These are phyloP conservation scores for Suhomyces bribrorum DNA, from an alignment of 1,139 yeast species.

Conservation along the genomic window DNA sequence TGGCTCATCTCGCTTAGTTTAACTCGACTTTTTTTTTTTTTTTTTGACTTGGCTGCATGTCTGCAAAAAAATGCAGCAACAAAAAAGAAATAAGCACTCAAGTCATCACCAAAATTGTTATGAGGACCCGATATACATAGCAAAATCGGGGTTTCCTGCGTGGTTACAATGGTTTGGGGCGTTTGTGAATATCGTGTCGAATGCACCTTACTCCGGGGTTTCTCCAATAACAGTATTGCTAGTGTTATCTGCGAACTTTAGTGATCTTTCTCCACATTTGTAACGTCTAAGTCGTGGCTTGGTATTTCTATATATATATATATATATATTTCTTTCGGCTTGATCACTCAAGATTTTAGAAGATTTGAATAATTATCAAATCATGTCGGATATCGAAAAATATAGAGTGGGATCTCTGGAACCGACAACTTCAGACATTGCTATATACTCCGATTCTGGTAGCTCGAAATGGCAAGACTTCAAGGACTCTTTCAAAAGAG, in stretches of 20 bases:
- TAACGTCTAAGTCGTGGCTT: not conserved
- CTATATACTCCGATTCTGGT: slow-evolving; percentile 11
- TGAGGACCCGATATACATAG: not conserved
- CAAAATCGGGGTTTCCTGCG: slow-evolving; percentile 1
- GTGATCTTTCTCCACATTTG: not conserved
- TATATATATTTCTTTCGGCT: slow-evolving; percentile 1
- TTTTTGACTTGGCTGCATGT: not conserved
- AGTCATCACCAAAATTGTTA: slow-evolving; percentile 1
- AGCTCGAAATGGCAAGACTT: slow-evolving; percentile 13
- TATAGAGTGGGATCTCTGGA: slow-evolving; percentile 6
- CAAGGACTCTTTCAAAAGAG: slow-evolving; percentile 18
- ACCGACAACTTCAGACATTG: slow-evolving; percentile 11
- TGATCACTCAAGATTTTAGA: not conserved
- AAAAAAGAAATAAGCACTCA: not conserved
- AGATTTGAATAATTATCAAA: not conserved
- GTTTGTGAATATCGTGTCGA: not conserved
- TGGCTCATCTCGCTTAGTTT: slow-evolving; percentile 6
- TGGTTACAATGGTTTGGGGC: slow-evolving; percentile 2
- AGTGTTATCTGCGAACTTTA: not conserved
- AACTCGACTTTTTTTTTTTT: not conserved
- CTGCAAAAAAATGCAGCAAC: slow-evolving; percentile 3
- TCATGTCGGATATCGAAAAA: slow-evolving; percentile 8
- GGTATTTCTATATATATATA: slow-evolving; percentile 1
- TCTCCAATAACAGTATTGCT: not conserved
- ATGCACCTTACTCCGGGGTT: not conserved